Evolutionary conservation across 495 filamentous ascomycete species (phyloP).

Genomic region (Neurospora tetraspora): DNA sequence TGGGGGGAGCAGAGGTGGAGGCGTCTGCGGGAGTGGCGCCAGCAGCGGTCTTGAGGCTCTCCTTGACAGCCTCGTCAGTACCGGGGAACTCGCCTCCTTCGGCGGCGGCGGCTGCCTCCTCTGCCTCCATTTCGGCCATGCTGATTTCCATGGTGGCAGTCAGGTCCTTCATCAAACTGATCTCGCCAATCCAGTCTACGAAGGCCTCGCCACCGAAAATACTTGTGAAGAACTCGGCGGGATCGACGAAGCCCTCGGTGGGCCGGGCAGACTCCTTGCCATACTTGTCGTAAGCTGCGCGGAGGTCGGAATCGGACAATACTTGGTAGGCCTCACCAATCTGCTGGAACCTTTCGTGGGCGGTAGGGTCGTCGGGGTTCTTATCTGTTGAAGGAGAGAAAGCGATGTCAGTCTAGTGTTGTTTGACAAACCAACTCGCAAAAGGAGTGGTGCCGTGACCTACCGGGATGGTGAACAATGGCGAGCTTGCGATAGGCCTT

Average conservation of each 20-base stretch:
- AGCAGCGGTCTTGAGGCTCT: slow-evolving; percentile 33
- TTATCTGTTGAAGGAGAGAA: slow-evolving; percentile 53
- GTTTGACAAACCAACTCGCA: background rate
- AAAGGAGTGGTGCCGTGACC: slow-evolving; percentile 6
- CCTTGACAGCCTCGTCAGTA: slow-evolving; percentile 35
- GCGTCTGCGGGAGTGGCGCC: slow-evolving; percentile 15
- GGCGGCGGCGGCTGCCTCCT: slow-evolving; percentile 34
- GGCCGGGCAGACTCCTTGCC: slow-evolving; percentile 90
- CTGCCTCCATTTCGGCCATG: slow-evolving; percentile 59
- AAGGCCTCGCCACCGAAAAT: slow-evolving; percentile 98
- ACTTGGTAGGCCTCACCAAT: slow-evolving; percentile 99
- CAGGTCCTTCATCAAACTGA: slow-evolving; percentile 84
- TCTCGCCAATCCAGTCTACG: slow-evolving; percentile 81
- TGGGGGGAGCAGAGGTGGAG: slow-evolving; percentile 19
- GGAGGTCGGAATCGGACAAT: slow-evolving; percentile 73
- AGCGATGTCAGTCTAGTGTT: slow-evolving; percentile 3
- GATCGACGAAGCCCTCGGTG: slow-evolving; percentile 86
- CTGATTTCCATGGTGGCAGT: slow-evolving; percentile 88
- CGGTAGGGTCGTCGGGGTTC: slow-evolving; percentile 94
- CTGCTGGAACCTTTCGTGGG: slow-evolving; percentile 83
- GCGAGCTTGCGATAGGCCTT: slow-evolving; percentile 98
- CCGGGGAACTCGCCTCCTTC: slow-evolving; percentile 37
- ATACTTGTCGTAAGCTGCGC: slow-evolving; percentile 88
- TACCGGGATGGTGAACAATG: slow-evolving; percentile 59
- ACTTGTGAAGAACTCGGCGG: slow-evolving; percentile 95